These are phyloP conservation scores for Tuber borchii DNA, from an alignment of 495 filamentous ascomycete species.

Conservation along the genomic window DNA sequence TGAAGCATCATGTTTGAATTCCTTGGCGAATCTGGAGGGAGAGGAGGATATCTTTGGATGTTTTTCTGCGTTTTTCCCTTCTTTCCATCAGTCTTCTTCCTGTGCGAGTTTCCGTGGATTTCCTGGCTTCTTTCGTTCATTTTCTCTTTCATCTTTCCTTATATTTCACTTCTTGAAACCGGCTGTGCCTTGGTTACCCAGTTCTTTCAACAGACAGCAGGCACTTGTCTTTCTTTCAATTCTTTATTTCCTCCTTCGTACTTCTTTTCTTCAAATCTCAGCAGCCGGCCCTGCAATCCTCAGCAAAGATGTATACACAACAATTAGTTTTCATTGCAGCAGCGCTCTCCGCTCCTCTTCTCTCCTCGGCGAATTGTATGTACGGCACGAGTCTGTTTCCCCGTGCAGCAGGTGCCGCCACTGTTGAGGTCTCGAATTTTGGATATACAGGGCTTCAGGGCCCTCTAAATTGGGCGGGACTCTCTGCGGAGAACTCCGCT, in stretches of 20 bases:
- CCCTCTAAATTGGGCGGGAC: constrained; percentile 40
- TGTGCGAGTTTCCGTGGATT: background rate
- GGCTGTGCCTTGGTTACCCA: constrained; percentile 24
- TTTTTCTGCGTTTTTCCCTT: constrained; percentile 1
- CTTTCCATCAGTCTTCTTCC: background rate
- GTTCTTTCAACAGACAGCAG: constrained; percentile 4
- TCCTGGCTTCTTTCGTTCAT: background rate
- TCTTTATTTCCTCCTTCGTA: background rate
- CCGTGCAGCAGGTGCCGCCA: constrained; percentile 25
- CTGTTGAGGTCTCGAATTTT: constrained; percentile 38
- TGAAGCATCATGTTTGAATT: background rate
- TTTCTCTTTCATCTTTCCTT: constrained; percentile 7
- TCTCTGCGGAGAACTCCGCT: constrained; percentile 36
- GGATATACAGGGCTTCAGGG: constrained; percentile 40
- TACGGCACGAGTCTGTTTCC: constrained; percentile 36
- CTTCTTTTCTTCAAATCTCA: constrained; percentile 8
- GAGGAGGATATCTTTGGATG: background rate
- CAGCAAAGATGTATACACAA: constrained; percentile 31
- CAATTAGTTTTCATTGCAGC: constrained; percentile 24
- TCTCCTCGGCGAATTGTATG: constrained; percentile 31
- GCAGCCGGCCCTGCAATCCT: constrained; percentile 21
- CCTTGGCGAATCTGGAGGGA: background rate
- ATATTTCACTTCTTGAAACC: constrained; percentile 17
- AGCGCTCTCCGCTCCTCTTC: constrained; percentile 15
- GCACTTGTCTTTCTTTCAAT: constrained; percentile 7